Evolutionary conservation across 352 stramenopile species (phyloP).

Genomic region (Globisporangium yorkense): DNA sequence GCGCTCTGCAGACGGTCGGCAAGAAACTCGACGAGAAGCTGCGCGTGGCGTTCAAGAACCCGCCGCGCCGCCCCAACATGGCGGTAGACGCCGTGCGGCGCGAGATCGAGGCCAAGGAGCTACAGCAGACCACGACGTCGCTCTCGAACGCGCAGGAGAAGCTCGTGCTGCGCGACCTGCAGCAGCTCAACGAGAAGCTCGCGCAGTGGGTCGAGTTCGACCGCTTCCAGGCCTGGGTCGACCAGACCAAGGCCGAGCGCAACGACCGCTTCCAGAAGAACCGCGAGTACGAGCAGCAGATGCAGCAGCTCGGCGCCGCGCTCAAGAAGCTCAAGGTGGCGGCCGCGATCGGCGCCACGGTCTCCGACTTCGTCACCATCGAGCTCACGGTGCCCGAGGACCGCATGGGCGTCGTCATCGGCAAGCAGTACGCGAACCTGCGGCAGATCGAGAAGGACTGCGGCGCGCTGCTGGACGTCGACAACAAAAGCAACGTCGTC

Average conservation of each 20-base stretch:
- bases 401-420: constrained; percentile 59
- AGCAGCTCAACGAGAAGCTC: constrained; percentile 55
- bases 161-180: constrained; percentile 57
- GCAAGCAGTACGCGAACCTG: constrained; percentile 52
- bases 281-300: constrained; percentile 35
- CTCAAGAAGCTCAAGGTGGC: constrained; percentile 53
- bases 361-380: constrained; percentile 42
- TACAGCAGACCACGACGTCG: constrained; percentile 57
- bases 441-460: constrained; percentile 55
- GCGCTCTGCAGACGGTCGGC: constrained; percentile 19
- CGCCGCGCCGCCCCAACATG: constrained; percentile 53
- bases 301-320: constrained; percentile 42
- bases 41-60: constrained; percentile 54
- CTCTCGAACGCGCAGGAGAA: constrained; percentile 74
- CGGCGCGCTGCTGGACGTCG: constrained; percentile 56
- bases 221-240: constrained; percentile 55
- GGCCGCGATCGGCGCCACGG: constrained; percentile 23
- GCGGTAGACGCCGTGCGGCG: constrained; percentile 41
- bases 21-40: constrained; percentile 78
- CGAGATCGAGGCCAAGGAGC: constrained; percentile 56
- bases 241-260: constrained; percentile 45
- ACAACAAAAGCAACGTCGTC: constrained; percentile 46
- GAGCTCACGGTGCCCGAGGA: constrained; percentile 52
- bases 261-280: constrained; percentile 56
- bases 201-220: constrained; percentile 40